Percentiles rank a stretch among this genome's conserved stretches.
phyloP scores from a whole-genome alignment of 1,284 basidiomycete species.

The Amanita bisporigera region DNA sequence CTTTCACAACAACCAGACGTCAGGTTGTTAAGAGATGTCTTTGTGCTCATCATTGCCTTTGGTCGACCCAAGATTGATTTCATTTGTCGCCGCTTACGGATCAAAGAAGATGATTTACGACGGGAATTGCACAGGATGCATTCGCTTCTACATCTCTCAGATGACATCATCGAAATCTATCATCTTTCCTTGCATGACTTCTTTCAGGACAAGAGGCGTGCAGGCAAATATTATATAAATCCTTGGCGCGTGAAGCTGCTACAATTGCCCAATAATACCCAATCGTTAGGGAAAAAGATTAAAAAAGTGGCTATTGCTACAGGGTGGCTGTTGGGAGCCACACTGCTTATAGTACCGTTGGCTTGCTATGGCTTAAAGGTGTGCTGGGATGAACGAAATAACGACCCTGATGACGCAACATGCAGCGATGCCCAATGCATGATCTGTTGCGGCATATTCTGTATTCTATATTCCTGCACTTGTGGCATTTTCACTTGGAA shows the following conservation, averaged over 20 bases:
- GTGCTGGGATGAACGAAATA: too few species aligned
- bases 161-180: not conserved
- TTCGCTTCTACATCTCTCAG: not conserved
- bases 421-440: too few species aligned
- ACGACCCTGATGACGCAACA: too few species aligned
- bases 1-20: not conserved
- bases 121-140: not conserved
- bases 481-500: too few species aligned
- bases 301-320: too few species aligned
- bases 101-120: not conserved
- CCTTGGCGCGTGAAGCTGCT: not conserved
- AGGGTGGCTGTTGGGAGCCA: too few species aligned
- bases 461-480: too few species aligned
- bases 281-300: not conserved
- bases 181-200: not conserved
- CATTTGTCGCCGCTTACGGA: not conserved
- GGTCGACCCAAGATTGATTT: not conserved
- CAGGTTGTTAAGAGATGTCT: not conserved
- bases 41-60: not conserved
- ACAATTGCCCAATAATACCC: not conserved
- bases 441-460: too few species aligned
- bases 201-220: not conserved
- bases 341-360: too few species aligned
- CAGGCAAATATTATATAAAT: not conserved
- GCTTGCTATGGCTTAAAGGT: too few species aligned